Base-by-base conservation (phyloP, 2,329 filamentous ascomycete genomes). In the Escovopsis sp. region DNA sequence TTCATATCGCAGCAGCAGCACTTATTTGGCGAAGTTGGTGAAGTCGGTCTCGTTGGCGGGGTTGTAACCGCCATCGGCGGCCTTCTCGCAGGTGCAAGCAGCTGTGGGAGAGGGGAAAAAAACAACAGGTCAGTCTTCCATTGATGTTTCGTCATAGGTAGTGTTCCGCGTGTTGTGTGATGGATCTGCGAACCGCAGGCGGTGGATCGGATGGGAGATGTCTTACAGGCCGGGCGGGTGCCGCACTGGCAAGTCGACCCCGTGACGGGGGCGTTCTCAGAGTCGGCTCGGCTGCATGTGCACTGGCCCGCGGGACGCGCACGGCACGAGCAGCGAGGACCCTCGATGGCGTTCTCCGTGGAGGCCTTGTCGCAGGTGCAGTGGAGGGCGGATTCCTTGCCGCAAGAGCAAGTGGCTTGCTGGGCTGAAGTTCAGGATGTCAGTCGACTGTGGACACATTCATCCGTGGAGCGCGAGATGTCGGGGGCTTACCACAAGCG, bases 21-120 rank as follows among this genome's bases (percentile, higher is more conserved):
- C 34, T 39, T 45, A 45, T 43, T 45, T 43, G 35, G 44, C 15
- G 41, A 80, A 45, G 42, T 80, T 85, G 32, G 87, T 95, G 57
- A 94, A 95, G 62, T 95, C 88, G 39, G 74, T 84, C 74, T 95
- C 88, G 51, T 81, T 70, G 25, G 61, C 58, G 37, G 76, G 71
- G 50, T 81, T 75, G 44, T 71, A 69, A 33, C 74, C 74, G 41
- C 76, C 72, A 50, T 73, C 71, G 39, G 72, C 59, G 14, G 74
- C 74, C 60, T 84, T 88, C 62, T 86, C 81, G 59, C 87, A 94
- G n/a, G 82, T 91, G 65, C 85, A 91, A 20, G 72, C 77, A 56
- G 67, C 77, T 79, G 41, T 4, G 8, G 27, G 27, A 20, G 27
- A 29, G 27, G 6, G 6, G 25, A 27, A 20, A 2, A 20, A 4